Conservation (phyloP, 306 rosid genomes). For the Begonia peltatifolia region DNA sequence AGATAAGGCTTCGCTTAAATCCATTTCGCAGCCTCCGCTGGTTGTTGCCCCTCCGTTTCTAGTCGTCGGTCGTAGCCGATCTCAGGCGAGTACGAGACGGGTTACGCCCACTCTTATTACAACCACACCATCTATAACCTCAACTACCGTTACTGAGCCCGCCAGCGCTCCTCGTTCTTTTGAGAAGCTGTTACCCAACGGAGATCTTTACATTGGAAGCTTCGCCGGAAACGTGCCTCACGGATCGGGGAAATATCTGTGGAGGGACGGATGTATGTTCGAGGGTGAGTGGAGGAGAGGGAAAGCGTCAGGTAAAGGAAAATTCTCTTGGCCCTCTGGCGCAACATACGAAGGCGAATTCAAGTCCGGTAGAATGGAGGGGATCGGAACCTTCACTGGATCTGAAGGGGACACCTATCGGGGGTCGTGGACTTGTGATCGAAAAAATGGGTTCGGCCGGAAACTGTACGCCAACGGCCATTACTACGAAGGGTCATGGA, state of each 20-base stretch:
- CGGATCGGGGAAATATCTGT: constrained; percentile 82
- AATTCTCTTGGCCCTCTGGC: constrained; percentile 89
- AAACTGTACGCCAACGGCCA: constrained; percentile 78
- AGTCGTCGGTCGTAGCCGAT: constrained; percentile 32
- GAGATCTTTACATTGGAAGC: constrained; percentile 72
- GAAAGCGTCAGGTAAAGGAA: constrained; percentile 79
- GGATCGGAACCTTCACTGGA: constrained; percentile 63
- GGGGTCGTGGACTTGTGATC: constrained; percentile 68
- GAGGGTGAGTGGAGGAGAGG: constrained; percentile 87
- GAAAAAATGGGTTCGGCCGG: constrained; percentile 67
- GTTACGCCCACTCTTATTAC: constrained; percentile 42
- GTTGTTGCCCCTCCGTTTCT: constrained; percentile 20
- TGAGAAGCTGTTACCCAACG: constrained; percentile 49
- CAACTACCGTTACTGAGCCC: neutral
- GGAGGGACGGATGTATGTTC: constrained; percentile 92
- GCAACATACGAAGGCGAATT: constrained; percentile 84
- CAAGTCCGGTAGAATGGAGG: constrained; percentile 87
- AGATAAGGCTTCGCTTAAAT: constrained; percentile 8
- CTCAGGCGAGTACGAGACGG: constrained; percentile 51
- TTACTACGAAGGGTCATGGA: constrained; percentile 71
- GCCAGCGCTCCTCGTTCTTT: neutral
- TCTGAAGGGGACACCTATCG: constrained; percentile 69
- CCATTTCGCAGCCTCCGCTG: constrained; percentile 11
- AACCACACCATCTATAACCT: constrained; percentile 6
- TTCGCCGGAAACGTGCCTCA: constrained; percentile 49